These are phyloP conservation scores for Phytophthora macrochlamydospora DNA, from an alignment of 352 stramenopile species.

Conservation along the genomic window DNA sequence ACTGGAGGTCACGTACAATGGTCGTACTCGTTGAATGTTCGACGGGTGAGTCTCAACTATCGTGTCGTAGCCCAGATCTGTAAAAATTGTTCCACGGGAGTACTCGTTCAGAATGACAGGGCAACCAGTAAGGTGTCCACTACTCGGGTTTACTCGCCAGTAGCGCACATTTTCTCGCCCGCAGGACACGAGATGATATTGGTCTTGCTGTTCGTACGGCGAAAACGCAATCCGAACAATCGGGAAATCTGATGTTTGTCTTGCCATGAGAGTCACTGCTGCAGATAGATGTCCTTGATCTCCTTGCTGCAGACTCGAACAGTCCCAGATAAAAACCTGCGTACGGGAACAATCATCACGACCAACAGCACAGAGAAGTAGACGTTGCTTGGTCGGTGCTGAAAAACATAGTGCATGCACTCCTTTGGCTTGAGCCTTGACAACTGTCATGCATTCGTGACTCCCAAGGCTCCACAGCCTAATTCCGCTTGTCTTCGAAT, in stretches of 20 bases:
- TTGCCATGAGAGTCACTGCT: constrained; percentile 56
- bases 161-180: constrained; percentile 93
- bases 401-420: constrained; percentile 63
- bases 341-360: constrained; percentile 67
- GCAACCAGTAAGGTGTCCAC: constrained; percentile 69
- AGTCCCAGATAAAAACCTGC: constrained; percentile 82
- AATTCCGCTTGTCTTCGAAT: constrained; percentile 34
- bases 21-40: constrained; percentile 55
- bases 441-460: constrained; percentile 48
- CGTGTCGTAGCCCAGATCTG: constrained; percentile 83
- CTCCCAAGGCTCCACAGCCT: constrained; percentile 60
- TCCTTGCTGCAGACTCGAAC: constrained; percentile 28
- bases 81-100: constrained; percentile 84
- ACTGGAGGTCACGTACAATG: constrained; percentile 82
- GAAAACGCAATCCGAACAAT: constrained; percentile 81
- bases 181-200: constrained; percentile 84
- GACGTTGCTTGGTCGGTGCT: constrained; percentile 16
- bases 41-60: constrained; percentile 61
- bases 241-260: constrained; percentile 89
- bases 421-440: constrained; percentile 54
- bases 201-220: constrained; percentile 67
- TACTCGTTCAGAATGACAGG: constrained; percentile 92
- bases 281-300: not conserved
- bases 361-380: constrained; percentile 65
- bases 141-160: constrained; percentile 72